Percentiles rank a stretch among this genome's conserved stretches.
These are phyloP conservation scores for Lepidopterella palustris DNA, from an alignment of 495 filamentous ascomycete genomes.

Conservation along the genomic window DNA sequence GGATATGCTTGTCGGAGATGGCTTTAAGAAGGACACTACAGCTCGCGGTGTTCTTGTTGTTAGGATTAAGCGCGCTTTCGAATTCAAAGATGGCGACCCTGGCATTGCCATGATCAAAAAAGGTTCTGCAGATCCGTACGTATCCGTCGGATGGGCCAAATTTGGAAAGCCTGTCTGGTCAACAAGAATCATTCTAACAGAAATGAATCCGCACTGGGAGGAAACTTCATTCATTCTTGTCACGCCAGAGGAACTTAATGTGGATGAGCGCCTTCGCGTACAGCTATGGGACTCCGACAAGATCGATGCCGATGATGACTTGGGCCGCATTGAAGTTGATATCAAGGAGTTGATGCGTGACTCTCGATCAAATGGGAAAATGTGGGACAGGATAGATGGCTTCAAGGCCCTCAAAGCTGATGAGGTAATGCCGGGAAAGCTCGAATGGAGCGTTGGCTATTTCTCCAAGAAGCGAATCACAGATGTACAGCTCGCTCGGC, in stretches of 20 bases:
- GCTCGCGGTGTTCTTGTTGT: constrained; percentile 59
- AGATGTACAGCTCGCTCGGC: constrained; percentile 46
- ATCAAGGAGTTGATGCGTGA: constrained; percentile 57
- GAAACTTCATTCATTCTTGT: constrained; percentile 62
- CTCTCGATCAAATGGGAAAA: constrained; percentile 45
- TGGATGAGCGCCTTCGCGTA: constrained; percentile 58
- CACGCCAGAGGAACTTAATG: constrained; percentile 62
- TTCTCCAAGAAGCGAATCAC: constrained; percentile 57
- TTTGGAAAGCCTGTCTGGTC: constrained; percentile 62
- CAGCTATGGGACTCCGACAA: constrained; percentile 70
- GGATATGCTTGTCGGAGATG: constrained; percentile 67
- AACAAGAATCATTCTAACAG: constrained; percentile 55
- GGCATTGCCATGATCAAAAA: constrained; percentile 47
- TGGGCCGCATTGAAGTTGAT: constrained; percentile 61
- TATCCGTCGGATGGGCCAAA: constrained; percentile 67
- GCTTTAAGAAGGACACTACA: constrained; percentile 66
- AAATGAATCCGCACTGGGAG: constrained; percentile 61
- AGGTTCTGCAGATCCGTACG: constrained; percentile 61
- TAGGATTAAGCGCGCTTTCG: constrained; percentile 53
- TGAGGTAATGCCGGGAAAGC: constrained; percentile 62
- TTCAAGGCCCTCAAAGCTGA: constrained; percentile 53
- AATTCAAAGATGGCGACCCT: constrained; percentile 62
- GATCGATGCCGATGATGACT: constrained; percentile 63
- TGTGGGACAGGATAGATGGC: constrained; percentile 52
- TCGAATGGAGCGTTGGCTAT: constrained; percentile 66